Conservation (phyloP, 148 eudicot species). For the Euryodendron excelsum region DNA sequence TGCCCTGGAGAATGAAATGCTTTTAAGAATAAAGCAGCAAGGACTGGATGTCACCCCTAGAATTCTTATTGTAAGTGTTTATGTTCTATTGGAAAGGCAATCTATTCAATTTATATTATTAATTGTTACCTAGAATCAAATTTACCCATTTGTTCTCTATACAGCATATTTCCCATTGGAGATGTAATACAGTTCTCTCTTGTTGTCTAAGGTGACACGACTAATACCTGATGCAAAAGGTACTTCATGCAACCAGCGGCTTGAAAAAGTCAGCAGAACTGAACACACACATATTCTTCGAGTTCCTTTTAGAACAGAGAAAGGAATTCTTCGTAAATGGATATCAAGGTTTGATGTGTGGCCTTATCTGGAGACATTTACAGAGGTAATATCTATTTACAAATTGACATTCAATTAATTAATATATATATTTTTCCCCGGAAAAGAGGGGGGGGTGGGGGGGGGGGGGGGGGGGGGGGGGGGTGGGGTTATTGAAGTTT, state of each 20-base stretch:
- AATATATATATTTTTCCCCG: too few relatives aligned
- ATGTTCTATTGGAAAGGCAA: not conserved
- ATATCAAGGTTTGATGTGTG: constrained; percentile 96
- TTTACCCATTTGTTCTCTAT: not conserved
- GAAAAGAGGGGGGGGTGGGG: too few relatives aligned
- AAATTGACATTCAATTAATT: not conserved
- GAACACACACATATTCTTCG: constrained; percentile 78
- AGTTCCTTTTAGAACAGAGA: constrained; percentile 84
- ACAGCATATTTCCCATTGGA: not conserved
- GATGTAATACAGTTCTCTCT: constrained; percentile 3
- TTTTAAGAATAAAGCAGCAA: constrained; percentile 62
- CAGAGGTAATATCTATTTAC: constrained; percentile 54
- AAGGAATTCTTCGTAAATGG: constrained; percentile 89
- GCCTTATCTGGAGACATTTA: constrained; percentile 88
- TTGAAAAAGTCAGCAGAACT: constrained; percentile 85
- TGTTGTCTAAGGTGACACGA: constrained; percentile 65
- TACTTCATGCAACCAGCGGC: constrained; percentile 88
- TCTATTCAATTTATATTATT: not conserved
- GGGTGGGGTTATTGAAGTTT: not conserved
- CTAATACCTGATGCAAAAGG: constrained; percentile 95
- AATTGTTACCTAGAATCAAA: not conserved
- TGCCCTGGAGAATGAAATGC: constrained; percentile 89
- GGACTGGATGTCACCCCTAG: constrained; percentile 76
- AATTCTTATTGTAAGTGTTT: constrained; percentile 70
- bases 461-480: too few relatives aligned